These are phyloP conservation scores for Dothiorella sarmentorum DNA, from an alignment of 2,329 filamentous ascomycete species.

Conservation along the genomic window DNA sequence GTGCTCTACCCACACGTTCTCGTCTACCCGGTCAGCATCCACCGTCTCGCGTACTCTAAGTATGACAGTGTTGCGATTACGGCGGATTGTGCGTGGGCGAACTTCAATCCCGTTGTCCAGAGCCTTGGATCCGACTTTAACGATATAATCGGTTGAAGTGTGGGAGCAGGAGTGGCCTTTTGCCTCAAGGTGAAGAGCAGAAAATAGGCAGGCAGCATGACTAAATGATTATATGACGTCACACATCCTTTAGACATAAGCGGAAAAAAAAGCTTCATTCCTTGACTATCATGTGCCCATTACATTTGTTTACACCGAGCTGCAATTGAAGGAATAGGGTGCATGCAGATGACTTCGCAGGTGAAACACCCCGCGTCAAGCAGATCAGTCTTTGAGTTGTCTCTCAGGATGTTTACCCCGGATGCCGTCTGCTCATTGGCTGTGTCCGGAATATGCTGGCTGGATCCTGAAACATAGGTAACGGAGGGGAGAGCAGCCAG, in stretches of 20 bases:
- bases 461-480: background rate
- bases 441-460: background rate
- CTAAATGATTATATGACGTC: background rate
- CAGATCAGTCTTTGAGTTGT: too few relatives aligned
- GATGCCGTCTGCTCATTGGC: background rate
- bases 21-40: background rate
- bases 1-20: conserved; percentile 15
- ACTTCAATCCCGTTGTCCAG: conserved; percentile 17
- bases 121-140: conserved; percentile 10
- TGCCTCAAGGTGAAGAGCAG: background rate
- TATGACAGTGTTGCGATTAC: conserved; percentile 17
- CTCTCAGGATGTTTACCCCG: background rate
- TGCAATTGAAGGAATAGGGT: background rate
- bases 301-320: background rate
- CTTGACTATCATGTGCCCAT: background rate
- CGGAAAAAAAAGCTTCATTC: background rate
- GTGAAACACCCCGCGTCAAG: background rate
- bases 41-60: conserved; percentile 16
- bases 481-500: background rate
- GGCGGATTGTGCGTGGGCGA: conserved; percentile 14
- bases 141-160: background rate
- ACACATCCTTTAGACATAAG: background rate
- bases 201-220: background rate
- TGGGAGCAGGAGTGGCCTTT: background rate
- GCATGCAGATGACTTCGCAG: background rate